Evolutionary conservation across 176 grass and related monocot genomes (phyloP), one percentile per base, ranked within the genome.

Genomic region (Carex cristatella): DNA sequence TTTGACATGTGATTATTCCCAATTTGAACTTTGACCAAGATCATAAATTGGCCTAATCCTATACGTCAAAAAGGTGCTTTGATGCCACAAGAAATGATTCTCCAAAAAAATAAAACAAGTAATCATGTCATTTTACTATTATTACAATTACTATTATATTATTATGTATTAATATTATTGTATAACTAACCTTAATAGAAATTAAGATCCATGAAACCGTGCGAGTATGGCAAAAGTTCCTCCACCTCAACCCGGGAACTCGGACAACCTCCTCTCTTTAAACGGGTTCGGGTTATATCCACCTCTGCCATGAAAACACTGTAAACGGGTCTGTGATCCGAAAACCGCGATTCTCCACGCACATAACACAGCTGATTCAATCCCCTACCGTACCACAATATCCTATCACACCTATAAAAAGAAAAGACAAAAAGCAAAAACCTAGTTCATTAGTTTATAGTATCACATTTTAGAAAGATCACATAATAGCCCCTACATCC

Each of bases 311-410:
- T 91, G 89, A 97, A 97, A 72, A 97, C 87, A 79, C 90, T 91
- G 77, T 94, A 97, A 71, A 97, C 94, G 10, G 92, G 94, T 16
- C 94, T 88, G 68, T 97, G 94, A 81, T 97, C 94, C 2, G 94
- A 97, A 85, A 97, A 97, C 16, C 92, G 90, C 2, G 90, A 97
- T 86, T 97, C 94, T 12, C 94, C 90, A 4, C 94, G 92, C 60
- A 97, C 94, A 60, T 97, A 97, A 10, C 91, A 92, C 7, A 94
- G 69, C 58, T 97, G 94, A 63, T 81, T 88, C 13, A 97, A 89
- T 40, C 94, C 94, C 83, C 90, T 88, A 65, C 94, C 94, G 19
- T 90, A 67, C 94, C 94, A 97, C 74, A 97, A 79, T 83, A 97
- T 97, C 42, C 94, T 87, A 63, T 97, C 94, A 70, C 94, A 97